phyloP scores from a whole-genome alignment of 441 rosid species.

The Francoa sonchifolia region DNA sequence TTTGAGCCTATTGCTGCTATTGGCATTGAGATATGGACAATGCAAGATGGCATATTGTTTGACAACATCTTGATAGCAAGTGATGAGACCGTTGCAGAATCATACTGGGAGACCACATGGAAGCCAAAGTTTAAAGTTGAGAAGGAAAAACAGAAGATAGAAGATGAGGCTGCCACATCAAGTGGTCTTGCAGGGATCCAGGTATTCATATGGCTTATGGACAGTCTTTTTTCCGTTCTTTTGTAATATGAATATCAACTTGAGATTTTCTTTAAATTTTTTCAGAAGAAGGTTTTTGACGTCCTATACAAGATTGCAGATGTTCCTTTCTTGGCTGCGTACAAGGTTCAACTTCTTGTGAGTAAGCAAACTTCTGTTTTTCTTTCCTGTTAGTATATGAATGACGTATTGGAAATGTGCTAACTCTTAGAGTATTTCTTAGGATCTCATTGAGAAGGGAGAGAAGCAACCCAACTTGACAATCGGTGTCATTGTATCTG shows the following conservation, averaged over 20 bases:
- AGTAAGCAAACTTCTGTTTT: slow-evolving; percentile 9
- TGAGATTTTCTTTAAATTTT: too few relatives aligned
- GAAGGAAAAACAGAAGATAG: slow-evolving; percentile 70
- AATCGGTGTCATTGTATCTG: slow-evolving; percentile 8
- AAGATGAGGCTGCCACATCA: slow-evolving; percentile 42
- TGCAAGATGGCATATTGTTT: slow-evolving; percentile 92
- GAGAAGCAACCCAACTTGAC: slow-evolving; percentile 17
- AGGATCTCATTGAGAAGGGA: slow-evolving; percentile 16
- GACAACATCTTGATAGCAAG: slow-evolving; percentile 75
- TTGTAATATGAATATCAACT: too few relatives aligned
- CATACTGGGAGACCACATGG: slow-evolving; percentile 50
- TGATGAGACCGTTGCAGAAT: slow-evolving; percentile 57
- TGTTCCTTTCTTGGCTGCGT: slow-evolving; percentile 53
- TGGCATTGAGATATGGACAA: slow-evolving; percentile 98
- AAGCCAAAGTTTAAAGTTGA: slow-evolving; percentile 65
- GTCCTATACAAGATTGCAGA: slow-evolving; percentile 75
- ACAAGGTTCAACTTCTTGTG: slow-evolving; percentile 60
- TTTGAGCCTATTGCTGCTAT: slow-evolving; percentile 82
- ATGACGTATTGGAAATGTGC: not conserved
- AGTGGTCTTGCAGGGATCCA: slow-evolving; percentile 55
- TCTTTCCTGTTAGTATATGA: not conserved
- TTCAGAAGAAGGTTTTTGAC: slow-evolving; percentile 80
- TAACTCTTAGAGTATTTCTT: not conserved
- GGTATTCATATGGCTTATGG: too few relatives aligned
- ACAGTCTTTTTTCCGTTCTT: too few relatives aligned